Base-by-base conservation (phyloP, 169 alveolate species). In the Cardiosporidium cionae region DNA sequence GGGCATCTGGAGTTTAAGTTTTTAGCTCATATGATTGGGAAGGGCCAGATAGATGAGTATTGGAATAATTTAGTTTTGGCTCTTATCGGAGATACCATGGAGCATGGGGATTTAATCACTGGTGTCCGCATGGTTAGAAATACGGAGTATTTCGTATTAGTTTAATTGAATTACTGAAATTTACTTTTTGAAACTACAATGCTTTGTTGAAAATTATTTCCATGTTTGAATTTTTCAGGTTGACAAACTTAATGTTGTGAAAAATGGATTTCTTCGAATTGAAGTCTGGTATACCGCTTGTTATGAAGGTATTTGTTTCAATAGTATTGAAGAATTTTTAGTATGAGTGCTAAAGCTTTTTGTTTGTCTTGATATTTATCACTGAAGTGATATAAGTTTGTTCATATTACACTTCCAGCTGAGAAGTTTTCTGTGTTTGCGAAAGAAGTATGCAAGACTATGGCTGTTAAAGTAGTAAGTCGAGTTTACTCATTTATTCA, bases 51-150 rank as follows among this genome's bases (percentile, higher is more conserved):
- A 31, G 86, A 84, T 33, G 90, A 84, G 82, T 81, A 84, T 68
- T 87, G 92, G 92, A 87, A 87, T 72, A 87, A 87, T 67, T 66
- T 87, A 33, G 92, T 87, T n/a, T 72, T 87, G 62, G 90, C 86
- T 1, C 76, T 87, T 52, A 78, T 87, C 28, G 92, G 92, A 5
- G 88, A 85, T 52, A 85, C 87, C 25, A 69, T 84, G 7, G 87
- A 81, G 37, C 83, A 74, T 29, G 66, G 78, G 52, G 70, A 73
- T 32, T 68, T 79, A 72, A 72, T 81, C 44, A 81, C 86, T 0
- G 85, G 85, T 1, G n/a, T 80, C 0, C 83, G 85, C 4, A 36
- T 80, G 78, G 82, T 74, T 36, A 32, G 78, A 3, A 4, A 32
- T 32, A 7, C 1, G 3, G 62, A 5, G 0, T 28, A 7, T 0